Base-by-base conservation (phyloP, 495 filamentous ascomycete species). In the Neurospora africana region DNA sequence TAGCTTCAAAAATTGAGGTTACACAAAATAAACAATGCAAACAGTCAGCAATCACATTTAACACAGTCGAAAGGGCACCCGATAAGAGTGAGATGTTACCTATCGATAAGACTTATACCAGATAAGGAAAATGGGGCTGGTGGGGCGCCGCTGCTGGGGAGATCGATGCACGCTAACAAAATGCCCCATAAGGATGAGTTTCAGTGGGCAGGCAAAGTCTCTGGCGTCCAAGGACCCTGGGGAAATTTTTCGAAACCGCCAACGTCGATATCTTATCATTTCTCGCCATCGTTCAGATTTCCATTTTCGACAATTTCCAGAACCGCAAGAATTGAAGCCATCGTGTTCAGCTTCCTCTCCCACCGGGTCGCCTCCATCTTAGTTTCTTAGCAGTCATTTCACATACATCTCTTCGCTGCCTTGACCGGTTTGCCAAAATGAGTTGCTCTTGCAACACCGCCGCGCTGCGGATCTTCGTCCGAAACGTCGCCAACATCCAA, bases 401-500 rank as follows among this genome's bases (percentile, higher is more conserved):
- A 1, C 5, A 13, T 5, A 6, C 15, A 7, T 33, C 6, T 9
- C 17, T 15, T 2, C 36, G 33, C 15, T 15, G 13, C 43, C 40
- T 10, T 21, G 5, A 40, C 15, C 21, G 40, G 40, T 38, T 40
- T 35, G 7, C 40, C 58, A 78, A 67, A 27, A 88, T 87, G 86
- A 79, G 69, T 74, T 87, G 86, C 77, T 75, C 78, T 21, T 87
- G 87, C 70, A 80, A 82, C 30, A 80, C 78, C n/a, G 76, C 79
- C 21, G 80, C 84, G 21, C 76, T 87, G 68, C 75, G 80, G 61
- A 75, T 85, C 23, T 89, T 89, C 69, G 77, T 88, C 13, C 80
- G 82, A 36, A 85, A 79, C 70, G 76, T 89, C 68, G 80, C 83
- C 8, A 81, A 83, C 68, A 65, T 86, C 39, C 81, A 85, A 67